Evolutionary conservation across 2,329 filamentous ascomycete genomes (phyloP), one percentile per base, ranked within the genome.

Genomic region (Fusarium algeriense): DNA sequence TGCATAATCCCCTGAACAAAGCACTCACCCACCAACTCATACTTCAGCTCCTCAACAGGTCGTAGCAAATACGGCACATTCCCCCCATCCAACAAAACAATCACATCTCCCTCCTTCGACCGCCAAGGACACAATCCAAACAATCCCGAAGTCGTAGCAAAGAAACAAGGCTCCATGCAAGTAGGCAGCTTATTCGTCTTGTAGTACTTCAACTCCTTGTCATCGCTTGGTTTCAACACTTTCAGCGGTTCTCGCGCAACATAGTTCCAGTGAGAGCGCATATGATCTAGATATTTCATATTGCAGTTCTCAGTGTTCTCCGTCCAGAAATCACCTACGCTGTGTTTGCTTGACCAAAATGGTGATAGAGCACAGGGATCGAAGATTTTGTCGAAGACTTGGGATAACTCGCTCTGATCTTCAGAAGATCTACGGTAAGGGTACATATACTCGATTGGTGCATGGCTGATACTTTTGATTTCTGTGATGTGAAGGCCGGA

Each of bases 81-180:
- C 0, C 61, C 71, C 1, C 71, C 71, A 20, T 69, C 54, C 0
- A 73, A 6, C 12, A 73, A 13, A 1, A 58, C 61, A 46, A 73
- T 30, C 2, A 58, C 17, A 17, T 72, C 71, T 2, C 53, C 65
- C 6, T 67, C 71, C n/a, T 35, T 63, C 3, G 71, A 57, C 0
- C 17, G 15, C 71, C 68, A 73, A 17, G 71, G 71, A 13, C 71
- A 73, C 3, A 73, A 26, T 3, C 71, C 68, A 56, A 49, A 52
- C 5, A 56, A 13, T 0, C 60, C 65, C 17, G 67, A 56, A 8
- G 37, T 26, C 9, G 70, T 45, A 0, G 57, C 38, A n/a, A 73
- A 73, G 44, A 71, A 71, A 9, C 65, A 69, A 9, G 60, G 46
- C 0, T 69, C 60, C 5, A 67, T 44, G 10, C 71, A 73, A 0